Base-by-base conservation (phyloP, 208 protist genomes). In the Lotmaria passim region DNA sequence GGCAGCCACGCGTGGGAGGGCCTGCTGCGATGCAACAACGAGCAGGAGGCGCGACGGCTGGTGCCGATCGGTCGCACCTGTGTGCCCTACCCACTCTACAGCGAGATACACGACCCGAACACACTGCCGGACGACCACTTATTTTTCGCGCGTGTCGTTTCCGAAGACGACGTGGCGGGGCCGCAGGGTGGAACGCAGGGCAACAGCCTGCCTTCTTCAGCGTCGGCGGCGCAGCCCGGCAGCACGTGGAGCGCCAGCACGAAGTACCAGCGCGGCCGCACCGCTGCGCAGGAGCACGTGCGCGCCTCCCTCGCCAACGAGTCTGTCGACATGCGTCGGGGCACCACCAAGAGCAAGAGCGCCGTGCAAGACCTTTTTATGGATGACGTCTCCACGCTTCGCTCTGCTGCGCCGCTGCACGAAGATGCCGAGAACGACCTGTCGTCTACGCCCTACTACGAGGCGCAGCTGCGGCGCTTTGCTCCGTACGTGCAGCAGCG, bases 1-100 rank as follows among this genome's bases (percentile, higher is more conserved):
- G 75, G 79, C 21, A 64, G 67, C 39, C 30, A 83, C 53, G 69
- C 70, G 1, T 95, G 90, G 90, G 78, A 89, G 58, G 86, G 83
- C 12, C 62, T 78, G 43, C 71, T 95, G 66, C 84, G 86, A 53
- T 58, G 72, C 31, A 74, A 48, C 34, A 72, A 72, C 38, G 61
- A 60, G 2, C 53, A 69, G 21, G 70, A 52, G 15, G 74, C 72
- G 7, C 62, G 82, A 24, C 83, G 84, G 33, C 90, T 84, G 24
- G 78, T 96, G 17, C 81, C 80, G 30, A 71, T 94, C 24, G 91
- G 88, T 30, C 83, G 80, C 43, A 79, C 64, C 21, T 81, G 71
- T 46, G 90, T 83, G 34, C 90, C 90, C 15, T 95, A 95, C 58
- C 62, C 78, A 2, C 76, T 96, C 19, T 93, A 86, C 78, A 59